Evolutionary conservation across 768 basidiomycete genomes (phyloP), one percentile per base, ranked within the genome.

Genomic region (Lyophyllum shimeji): DNA sequence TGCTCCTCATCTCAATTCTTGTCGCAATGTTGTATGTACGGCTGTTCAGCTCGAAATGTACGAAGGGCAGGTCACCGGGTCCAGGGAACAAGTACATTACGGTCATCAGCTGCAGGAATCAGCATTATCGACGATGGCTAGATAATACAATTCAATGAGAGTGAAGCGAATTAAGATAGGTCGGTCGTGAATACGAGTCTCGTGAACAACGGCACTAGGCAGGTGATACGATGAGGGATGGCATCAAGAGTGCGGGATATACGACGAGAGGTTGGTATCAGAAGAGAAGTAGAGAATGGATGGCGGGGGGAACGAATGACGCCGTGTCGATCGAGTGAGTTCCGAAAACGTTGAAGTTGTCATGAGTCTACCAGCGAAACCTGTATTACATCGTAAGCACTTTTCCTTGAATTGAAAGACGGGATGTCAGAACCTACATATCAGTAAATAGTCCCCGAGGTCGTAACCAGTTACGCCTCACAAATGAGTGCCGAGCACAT

Each of bases 391-490:
- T 7, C 21, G 20, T 39, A 9, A 44, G 24, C 37, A n/a, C n/a
- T n/a, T n/a, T n/a, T n/a, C n/a, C 45, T 24, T 25, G 27, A 7
- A 15, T 7, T 7, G 45, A 3, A 18, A 29, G 25, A 34, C 27
- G 29, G 17, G 8, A 11, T 29, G 13, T 37, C 15, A 27, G 15
- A 46, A 53, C 57, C 46, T 43, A 60, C 60, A 61, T 53, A 58
- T 49, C 40, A 57, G 63, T 60, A 53, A 51, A 65, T 62, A 64
- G 60, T 65, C 65, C 60, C 50, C 58, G 50, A 51, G 58, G 52
- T 64, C 67, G 67, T 67, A 71, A 51, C 71, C 74, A 62, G 73
- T 52, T 68, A 71, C 70, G 68, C 65, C 50, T 43, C 34, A 42
- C 42, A 50, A 39, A 52, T 47, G 51, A 46, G 46, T 21, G 23